Percentiles rank a stretch among this genome's conserved stretches.
Evolutionary conservation across 306 rosid species (phyloP).

Genomic region (Ziziphus jujuba): DNA sequence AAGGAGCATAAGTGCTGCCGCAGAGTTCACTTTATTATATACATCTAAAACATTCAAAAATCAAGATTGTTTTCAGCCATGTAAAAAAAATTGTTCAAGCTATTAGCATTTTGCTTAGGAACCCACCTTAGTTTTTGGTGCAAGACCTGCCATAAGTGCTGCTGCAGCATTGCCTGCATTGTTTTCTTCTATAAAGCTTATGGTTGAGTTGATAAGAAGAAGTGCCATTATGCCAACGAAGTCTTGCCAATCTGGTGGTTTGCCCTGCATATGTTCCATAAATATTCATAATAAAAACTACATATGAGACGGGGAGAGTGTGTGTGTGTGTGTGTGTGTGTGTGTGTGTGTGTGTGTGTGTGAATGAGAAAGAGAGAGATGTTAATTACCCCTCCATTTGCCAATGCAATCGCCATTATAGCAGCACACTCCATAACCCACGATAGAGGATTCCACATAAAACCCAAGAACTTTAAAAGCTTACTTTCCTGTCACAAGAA

Average conservation of each 20-base stretch:
- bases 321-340: neutral
- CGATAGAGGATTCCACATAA: constrained; percentile 96
- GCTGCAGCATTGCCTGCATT: constrained; percentile 95
- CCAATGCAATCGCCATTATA: constrained; percentile 88
- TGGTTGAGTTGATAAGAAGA: constrained; percentile 78
- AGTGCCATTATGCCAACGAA: constrained; percentile 65
- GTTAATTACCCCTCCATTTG: constrained; percentile 94
- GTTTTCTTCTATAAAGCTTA: constrained; percentile 87
- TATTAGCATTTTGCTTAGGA: neutral
- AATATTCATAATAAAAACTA: neutral
- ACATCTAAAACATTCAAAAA: neutral
- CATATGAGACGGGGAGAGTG: neutral
- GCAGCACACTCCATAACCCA: constrained; percentile 98
- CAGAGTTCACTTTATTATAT: neutral
- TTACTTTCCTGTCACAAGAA: constrained; percentile 64
- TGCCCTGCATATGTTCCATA: constrained; percentile 42
- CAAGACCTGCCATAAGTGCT: constrained; percentile 97
- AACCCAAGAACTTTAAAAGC: constrained; percentile 73
- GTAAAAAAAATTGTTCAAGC: too few relatives aligned
- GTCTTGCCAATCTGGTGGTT: constrained; percentile 92
- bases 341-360: neutral
- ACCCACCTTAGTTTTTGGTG: constrained; percentile 80
- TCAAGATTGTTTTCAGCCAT: neutral
- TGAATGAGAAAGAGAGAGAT: too few relatives aligned
- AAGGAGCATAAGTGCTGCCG: neutral